These are phyloP conservation scores for Ogataea neopini DNA, from an alignment of 805 yeast species.

Conservation along the genomic window DNA sequence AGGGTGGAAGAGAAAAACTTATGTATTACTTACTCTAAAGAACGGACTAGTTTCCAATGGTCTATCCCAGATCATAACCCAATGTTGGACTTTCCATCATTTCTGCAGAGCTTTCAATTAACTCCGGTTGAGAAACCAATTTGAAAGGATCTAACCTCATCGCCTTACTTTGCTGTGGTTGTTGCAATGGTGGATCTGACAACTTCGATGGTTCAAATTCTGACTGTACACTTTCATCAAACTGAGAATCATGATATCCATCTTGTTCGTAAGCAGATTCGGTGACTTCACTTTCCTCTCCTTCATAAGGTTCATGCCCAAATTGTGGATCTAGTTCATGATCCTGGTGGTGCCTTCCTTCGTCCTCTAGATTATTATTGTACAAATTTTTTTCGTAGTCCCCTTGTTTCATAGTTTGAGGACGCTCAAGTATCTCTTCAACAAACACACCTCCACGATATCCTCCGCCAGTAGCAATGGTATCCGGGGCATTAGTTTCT, in stretches of 20 bases:
- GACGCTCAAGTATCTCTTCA: neutral
- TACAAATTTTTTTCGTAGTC: slow-evolving; percentile 6
- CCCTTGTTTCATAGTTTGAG: neutral
- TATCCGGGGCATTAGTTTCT: slow-evolving; percentile 2
- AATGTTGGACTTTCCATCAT: slow-evolving; percentile 1
- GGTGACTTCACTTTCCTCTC: neutral
- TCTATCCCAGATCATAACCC: neutral
- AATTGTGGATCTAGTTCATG: neutral
- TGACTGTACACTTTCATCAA: neutral
- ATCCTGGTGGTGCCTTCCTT: neutral
- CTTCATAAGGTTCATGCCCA: neutral
- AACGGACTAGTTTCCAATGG: neutral
- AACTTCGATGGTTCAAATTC: neutral
- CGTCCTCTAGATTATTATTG: slow-evolving; percentile 6
- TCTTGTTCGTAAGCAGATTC: neutral
- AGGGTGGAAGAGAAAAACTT: neutral
- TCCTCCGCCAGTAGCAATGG: slow-evolving; percentile 3
- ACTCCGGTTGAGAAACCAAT: slow-evolving; percentile 4
- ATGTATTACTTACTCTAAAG: neutral
- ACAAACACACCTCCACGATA: slow-evolving; percentile 5
- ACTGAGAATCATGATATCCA: neutral
- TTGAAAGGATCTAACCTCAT: slow-evolving; percentile 6
- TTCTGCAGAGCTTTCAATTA: slow-evolving; percentile 3
- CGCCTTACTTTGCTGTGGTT: neutral
- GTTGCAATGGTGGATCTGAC: neutral